phyloP scores from a whole-genome alignment of 371 early-diverging fungal genomes.

The Mortierella sp. region DNA sequence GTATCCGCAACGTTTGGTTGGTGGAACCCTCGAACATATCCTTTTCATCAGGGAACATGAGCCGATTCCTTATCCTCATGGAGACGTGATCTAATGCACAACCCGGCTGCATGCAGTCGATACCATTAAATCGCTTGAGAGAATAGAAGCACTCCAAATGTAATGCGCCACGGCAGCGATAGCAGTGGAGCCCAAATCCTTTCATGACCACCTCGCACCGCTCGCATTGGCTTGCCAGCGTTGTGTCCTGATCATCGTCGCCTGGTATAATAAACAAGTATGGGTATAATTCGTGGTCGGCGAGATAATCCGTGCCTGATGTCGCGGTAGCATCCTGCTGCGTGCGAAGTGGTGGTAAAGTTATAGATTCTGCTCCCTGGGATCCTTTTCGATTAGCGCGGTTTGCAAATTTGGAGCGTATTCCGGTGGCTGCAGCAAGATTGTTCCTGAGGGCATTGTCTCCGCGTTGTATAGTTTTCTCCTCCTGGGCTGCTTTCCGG shows the following conservation, averaged over 20 bases:
- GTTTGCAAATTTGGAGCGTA: slow-evolving; percentile 16
- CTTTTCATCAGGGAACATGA: slow-evolving; percentile 26
- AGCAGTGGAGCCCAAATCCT: slow-evolving; percentile 65
- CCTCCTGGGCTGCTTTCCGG: slow-evolving; percentile 47
- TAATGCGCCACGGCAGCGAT: slow-evolving; percentile 58
- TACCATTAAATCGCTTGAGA: slow-evolving; percentile 30
- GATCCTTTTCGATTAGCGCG: slow-evolving; percentile 14
- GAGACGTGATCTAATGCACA: slow-evolving; percentile 27
- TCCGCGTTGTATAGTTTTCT: slow-evolving; percentile 15
- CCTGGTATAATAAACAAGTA: slow-evolving; percentile 26
- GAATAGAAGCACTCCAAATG: slow-evolving; percentile 50
- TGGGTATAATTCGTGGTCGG: slow-evolving; percentile 52
- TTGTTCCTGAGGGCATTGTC: slow-evolving; percentile 13
- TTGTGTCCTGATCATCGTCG: slow-evolving; percentile 10
- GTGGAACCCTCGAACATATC: slow-evolving; percentile 7
- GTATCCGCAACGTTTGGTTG: slow-evolving; percentile 14
- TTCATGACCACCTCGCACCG: slow-evolving; percentile 61
- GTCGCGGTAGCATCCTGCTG: slow-evolving; percentile 4
- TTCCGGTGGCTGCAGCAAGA: slow-evolving; percentile 5
- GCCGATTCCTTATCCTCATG: slow-evolving; percentile 20
- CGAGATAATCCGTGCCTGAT: slow-evolving; percentile 23
- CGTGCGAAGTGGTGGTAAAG: background rate
- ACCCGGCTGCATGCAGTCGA: slow-evolving; percentile 29
- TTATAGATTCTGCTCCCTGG: slow-evolving; percentile 5
- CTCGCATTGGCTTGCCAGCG: slow-evolving; percentile 51